phyloP scores from a whole-genome alignment of 1,139 yeast species.

The Hyphopichia wangnamkhiaoensis region DNA sequence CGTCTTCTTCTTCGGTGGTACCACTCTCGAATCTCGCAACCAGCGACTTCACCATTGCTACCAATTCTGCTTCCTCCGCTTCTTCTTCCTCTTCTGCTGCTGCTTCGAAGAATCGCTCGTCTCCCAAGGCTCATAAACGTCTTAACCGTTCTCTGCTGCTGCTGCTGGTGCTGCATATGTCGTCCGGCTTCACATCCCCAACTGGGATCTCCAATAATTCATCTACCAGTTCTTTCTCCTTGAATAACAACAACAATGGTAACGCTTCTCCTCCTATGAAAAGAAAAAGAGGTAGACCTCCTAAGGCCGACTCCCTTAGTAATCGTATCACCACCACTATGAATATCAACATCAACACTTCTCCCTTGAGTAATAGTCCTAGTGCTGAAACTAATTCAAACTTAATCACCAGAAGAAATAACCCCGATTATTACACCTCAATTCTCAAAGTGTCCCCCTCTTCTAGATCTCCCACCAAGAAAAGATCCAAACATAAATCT shows the following conservation, averaged over 20 bases:
- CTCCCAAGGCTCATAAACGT: no score
- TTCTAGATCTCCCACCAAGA: conserved; percentile 11
- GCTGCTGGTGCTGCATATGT: neutral
- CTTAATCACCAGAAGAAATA: conserved; percentile 43
- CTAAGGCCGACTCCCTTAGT: conserved; percentile 43
- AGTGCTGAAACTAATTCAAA: conserved; percentile 40
- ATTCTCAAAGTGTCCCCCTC: conserved; percentile 48
- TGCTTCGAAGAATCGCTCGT: no score
- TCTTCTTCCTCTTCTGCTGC: neutral
- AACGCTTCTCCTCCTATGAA: conserved; percentile 24
- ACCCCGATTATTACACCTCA: conserved; percentile 49
- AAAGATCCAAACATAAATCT: conserved; percentile 11
- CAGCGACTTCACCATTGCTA: neutral
- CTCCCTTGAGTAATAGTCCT: conserved; percentile 30
- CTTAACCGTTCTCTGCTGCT: no score
- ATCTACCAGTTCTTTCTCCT: neutral
- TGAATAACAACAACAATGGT: neutral
- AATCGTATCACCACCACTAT: conserved; percentile 44
- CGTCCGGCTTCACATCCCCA: neutral
- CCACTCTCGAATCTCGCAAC: no score
- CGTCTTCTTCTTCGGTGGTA: no score
- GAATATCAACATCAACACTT: conserved; percentile 45
- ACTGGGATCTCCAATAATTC: neutral
- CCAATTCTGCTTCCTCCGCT: neutral
- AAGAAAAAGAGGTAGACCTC: conserved; percentile 50